Percentiles rank a stretch among this genome's conserved stretches.
phyloP scores from a whole-genome alignment of 2,329 filamentous ascomycete genomes.

The Plectosphaerella plurivora region DNA sequence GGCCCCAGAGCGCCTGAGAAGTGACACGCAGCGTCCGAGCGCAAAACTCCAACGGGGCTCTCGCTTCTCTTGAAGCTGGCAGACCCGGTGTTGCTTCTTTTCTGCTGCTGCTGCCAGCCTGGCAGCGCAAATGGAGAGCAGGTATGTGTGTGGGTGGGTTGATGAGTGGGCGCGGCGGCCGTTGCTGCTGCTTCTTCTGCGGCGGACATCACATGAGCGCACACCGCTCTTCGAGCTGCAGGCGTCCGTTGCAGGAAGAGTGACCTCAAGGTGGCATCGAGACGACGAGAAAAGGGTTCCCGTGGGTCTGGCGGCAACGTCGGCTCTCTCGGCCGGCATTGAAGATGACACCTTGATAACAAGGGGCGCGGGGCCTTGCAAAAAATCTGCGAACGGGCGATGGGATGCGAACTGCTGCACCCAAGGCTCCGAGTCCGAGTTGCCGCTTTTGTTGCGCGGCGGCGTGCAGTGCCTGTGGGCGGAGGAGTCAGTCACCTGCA shows the following conservation, averaged over 20 bases:
- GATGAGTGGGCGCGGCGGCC: too few species aligned
- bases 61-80: not conserved
- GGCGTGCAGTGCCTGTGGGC: not conserved
- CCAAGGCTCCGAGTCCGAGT: not conserved
- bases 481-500: not conserved
- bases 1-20: not conserved
- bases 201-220: too few species aligned
- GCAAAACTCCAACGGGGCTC: not conserved
- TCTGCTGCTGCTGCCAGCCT: too few species aligned
- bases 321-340: not conserved
- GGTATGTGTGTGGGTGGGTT: too few species aligned
- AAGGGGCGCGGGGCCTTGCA: not conserved
- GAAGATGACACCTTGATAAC: not conserved
- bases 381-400: not conserved
- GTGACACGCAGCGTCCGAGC: not conserved
- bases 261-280: not conserved
- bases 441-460: not conserved
- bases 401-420: not conserved
- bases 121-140: too few species aligned
- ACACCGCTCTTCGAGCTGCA: not conserved
- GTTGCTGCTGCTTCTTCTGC: too few species aligned
- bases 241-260: not conserved
- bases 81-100: not conserved
- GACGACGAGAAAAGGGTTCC: not conserved
- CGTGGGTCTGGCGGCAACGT: not conserved